Evolutionary conservation across 257 asterid species (phyloP).

Genomic region (Petunia secreta): DNA sequence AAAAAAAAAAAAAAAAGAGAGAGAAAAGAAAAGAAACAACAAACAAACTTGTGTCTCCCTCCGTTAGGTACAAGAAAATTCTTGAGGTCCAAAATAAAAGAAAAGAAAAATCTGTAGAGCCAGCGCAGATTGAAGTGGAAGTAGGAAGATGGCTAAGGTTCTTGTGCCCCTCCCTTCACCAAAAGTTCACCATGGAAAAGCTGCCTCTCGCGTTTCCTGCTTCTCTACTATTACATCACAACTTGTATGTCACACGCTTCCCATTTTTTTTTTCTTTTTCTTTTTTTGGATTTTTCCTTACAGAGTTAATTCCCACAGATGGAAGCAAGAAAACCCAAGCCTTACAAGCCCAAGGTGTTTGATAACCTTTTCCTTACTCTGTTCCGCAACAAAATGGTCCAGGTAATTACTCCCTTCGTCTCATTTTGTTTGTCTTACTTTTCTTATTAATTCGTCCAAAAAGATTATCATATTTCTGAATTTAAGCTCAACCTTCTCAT

Average conservation of each 20-base stretch:
- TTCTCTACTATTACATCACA: slow-evolving; percentile 28
- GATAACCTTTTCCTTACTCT: slow-evolving; percentile 62
- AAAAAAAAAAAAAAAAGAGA: too few relatives aligned
- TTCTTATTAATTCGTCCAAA: not conserved
- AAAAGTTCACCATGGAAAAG: not conserved
- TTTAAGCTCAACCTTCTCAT: not conserved
- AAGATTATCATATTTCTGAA: not conserved
- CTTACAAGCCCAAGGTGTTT: slow-evolving; percentile 52
- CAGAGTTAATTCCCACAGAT: slow-evolving; percentile 27
- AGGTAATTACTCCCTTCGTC: slow-evolving; percentile 37
- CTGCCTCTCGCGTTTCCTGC: slow-evolving; percentile 27
- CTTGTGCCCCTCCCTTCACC: not conserved
- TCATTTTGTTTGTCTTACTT: not conserved
- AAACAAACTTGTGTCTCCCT: too few relatives aligned
- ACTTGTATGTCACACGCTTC: not conserved
- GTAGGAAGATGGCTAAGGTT: slow-evolving; percentile 19
- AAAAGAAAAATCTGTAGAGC: not conserved
- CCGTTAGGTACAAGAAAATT: too few relatives aligned
- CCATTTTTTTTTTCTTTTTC: not conserved
- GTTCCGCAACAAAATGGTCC: slow-evolving; percentile 78
- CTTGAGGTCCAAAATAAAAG: not conserved
- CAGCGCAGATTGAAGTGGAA: not conserved
- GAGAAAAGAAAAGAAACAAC: too few relatives aligned
- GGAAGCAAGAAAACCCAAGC: slow-evolving; percentile 40
- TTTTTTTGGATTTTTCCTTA: not conserved